phyloP scores from a whole-genome alignment of 805 yeast species.

The Saccharomycopsis lassenensis region DNA sequence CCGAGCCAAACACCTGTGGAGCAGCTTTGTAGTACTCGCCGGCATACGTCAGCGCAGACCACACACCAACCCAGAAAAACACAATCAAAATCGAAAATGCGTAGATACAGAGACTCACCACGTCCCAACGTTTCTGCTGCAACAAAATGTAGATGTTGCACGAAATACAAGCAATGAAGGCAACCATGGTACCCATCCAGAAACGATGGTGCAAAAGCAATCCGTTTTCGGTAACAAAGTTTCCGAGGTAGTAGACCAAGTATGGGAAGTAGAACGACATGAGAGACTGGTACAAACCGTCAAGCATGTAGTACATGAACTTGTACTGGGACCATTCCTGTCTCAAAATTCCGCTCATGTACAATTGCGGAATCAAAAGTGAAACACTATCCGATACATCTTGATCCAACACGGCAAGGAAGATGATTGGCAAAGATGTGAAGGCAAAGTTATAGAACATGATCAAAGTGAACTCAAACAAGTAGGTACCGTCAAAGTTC shows the following conservation, averaged over 20 bases:
- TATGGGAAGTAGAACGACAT: slow-evolving; percentile 69
- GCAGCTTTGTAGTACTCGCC: slow-evolving; percentile 61
- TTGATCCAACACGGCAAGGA: slow-evolving; percentile 71
- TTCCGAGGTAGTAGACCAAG: slow-evolving; percentile 34
- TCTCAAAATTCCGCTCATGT: slow-evolving; percentile 62
- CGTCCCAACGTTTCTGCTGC: slow-evolving; percentile 76
- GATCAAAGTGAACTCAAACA: slow-evolving; percentile 68
- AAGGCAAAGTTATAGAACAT: slow-evolving; percentile 78
- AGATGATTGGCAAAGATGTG: slow-evolving; percentile 71
- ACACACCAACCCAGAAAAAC: slow-evolving; percentile 71
- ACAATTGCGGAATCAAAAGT: slow-evolving; percentile 62
- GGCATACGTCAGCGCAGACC: slow-evolving; percentile 47
- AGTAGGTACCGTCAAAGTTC: slow-evolving; percentile 70
- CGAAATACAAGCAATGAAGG: slow-evolving; percentile 53
- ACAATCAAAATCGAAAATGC: slow-evolving; percentile 48
- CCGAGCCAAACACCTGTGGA: slow-evolving; percentile 48
- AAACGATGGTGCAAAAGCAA: slow-evolving; percentile 59
- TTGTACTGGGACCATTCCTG: slow-evolving; percentile 60
- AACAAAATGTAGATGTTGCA: slow-evolving; percentile 56
- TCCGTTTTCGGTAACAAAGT: slow-evolving; percentile 41
- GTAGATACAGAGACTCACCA: slow-evolving; percentile 49
- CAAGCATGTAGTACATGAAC: slow-evolving; percentile 64
- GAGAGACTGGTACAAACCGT: slow-evolving; percentile 67
- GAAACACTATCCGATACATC: slow-evolving; percentile 66
- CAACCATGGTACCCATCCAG: slow-evolving; percentile 58